phyloP scores from a whole-genome alignment of 2,329 filamentous ascomycete genomes.

The Diaporthe velutina region DNA sequence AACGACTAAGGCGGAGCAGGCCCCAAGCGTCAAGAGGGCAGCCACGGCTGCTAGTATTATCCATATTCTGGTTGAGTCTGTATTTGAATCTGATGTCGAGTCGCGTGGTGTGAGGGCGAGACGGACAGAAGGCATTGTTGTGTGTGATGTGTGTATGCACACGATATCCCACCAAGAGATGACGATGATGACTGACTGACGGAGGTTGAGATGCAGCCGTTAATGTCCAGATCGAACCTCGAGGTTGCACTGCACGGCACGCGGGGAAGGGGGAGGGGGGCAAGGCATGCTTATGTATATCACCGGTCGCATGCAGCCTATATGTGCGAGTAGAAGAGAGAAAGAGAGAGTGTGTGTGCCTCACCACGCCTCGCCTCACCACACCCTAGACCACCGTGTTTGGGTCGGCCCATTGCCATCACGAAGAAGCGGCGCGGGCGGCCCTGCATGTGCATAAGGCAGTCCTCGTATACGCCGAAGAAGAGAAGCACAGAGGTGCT shows the following conservation, averaged over 20 bases:
- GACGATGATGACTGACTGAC: not conserved
- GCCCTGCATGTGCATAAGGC: constrained; percentile 29
- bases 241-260: constrained; percentile 9
- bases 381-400: not conserved
- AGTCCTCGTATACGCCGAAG: constrained; percentile 30
- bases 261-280: not conserved
- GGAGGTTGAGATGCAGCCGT: not conserved
- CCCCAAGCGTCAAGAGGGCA: constrained; percentile 44
- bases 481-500: constrained; percentile 6
- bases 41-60: constrained; percentile 46
- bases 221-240: not conserved
- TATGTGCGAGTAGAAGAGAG: not conserved
- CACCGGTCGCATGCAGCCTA: not conserved
- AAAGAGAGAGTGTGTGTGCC: not conserved
- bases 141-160: not conserved
- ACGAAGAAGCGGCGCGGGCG: constrained; percentile 14
- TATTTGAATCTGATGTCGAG: not conserved
- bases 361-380: not conserved
- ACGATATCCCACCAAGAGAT: not conserved
- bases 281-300: constrained; percentile 24
- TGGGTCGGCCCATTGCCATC: not conserved
- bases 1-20: constrained; percentile 42
- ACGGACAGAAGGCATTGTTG: constrained; percentile 9
- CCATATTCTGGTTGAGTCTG: constrained; percentile 45
- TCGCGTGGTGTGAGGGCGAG: not conserved